Evolutionary conservation across 2,329 filamentous ascomycete genomes (phyloP), one percentile per base, ranked within the genome.

Genomic region (Didymella sp.): DNA sequence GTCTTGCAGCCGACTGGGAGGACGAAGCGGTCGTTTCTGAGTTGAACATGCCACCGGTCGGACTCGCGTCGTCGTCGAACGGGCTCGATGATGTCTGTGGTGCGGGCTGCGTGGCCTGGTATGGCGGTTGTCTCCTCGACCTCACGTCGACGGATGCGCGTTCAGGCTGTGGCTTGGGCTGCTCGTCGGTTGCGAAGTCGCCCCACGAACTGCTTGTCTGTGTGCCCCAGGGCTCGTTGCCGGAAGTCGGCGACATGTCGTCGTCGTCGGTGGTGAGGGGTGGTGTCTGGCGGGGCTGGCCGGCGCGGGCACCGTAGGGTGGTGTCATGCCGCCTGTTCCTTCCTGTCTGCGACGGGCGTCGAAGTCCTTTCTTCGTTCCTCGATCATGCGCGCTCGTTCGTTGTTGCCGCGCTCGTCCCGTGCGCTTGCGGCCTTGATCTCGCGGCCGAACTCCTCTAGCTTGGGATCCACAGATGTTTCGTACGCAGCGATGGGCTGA

Each of bases 211-310:
- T 33, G 13, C 43, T 27, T 1, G 59, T 30, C 2, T 56, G 17
- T 2, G 60, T 35, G 3, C 62, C 59, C 63, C 73, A 74, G 6
- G 70, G 24, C 47, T 75, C 75, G 35, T 77, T 77, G 2, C 77
- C 76, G 9, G 77, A 69, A 2, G 77, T 79, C 2, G 79, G 79
- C 24, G 73, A 77, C 71, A 76, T 76, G 46, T 80, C 77, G 51
- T 80, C 79, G 51, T 80, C 76, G 21, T 65, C 70, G 5, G 31
- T 50, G 22, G 38, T 52, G 31, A 9, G 6, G 37, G 58, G 41
- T 53, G 52, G 44, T 61, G 65, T 56, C 22, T 56, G 53, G 13
- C 28, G 38, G 9, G 22, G 17, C n/a, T 52, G 35, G 17, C 58
- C 76, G 66, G 3, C 30, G 15, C 30, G 30, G 7, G n/a, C 33